Conservation (phyloP, 2,329 filamentous ascomycete genomes). For the Grosmannia huntii region DNA sequence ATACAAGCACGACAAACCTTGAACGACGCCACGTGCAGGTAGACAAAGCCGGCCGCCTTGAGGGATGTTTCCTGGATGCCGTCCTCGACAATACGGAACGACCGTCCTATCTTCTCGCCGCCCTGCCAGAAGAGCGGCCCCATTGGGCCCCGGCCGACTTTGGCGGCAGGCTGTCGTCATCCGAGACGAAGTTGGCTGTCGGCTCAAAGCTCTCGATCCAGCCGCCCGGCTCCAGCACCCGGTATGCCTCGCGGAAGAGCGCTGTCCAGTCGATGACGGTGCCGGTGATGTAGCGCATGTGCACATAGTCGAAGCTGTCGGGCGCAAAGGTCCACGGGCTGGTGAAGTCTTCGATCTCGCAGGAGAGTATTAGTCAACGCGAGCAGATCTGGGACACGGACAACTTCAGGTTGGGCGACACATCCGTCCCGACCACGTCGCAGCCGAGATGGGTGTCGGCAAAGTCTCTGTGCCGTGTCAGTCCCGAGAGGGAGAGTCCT, state of each 20-base stretch:
- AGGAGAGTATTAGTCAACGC: not conserved
- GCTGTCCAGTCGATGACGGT: constrained; percentile 15
- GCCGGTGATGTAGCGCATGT: constrained; percentile 16
- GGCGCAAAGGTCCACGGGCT: constrained; percentile 14
- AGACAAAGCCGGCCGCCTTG: constrained; percentile 41
- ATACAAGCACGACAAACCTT: too few relatives aligned
- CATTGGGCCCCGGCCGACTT: constrained; percentile 13
- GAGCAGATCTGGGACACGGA: constrained; percentile 7
- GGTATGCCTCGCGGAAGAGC: constrained; percentile 13
- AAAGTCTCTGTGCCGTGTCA: constrained; percentile 2
- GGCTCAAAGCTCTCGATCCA: constrained; percentile 20
- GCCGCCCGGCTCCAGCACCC: constrained; percentile 34
- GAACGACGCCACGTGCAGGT: constrained; percentile 36
- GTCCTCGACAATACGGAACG: constrained; percentile 37
- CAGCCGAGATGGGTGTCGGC: constrained; percentile 4
- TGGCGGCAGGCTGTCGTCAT: constrained; percentile 13
- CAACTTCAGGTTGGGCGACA: constrained; percentile 24
- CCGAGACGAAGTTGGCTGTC: constrained; percentile 9
- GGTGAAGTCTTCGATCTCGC: constrained; percentile 18
- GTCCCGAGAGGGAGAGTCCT: not conserved
- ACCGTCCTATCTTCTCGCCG: constrained; percentile 28
- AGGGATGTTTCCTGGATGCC: constrained; percentile 37
- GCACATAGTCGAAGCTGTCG: constrained; percentile 16
- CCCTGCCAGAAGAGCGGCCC: constrained; percentile 23
- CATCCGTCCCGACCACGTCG: constrained; percentile 27